Base-by-base conservation (phyloP, 345 rosid species). In the Schrenkiella parvula region DNA sequence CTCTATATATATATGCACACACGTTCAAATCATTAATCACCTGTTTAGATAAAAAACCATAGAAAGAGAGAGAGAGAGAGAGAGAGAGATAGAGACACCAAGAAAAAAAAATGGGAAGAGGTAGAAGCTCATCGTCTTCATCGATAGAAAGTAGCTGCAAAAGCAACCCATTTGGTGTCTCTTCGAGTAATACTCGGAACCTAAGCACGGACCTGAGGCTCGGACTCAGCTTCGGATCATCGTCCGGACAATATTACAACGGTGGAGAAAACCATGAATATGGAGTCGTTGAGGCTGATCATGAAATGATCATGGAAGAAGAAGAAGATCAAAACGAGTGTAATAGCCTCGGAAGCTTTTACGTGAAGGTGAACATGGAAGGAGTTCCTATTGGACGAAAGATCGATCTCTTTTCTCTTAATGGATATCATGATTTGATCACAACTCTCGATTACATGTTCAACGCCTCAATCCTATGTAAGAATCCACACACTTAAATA, bases 371-470 rank as follows among this genome's bases (percentile, higher is more conserved):
- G 29, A 89, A 91, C 82, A 91, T 95, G 99, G 99, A 95, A 71
- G 99, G 99, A 14, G 86, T 91, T 64, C 96, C 90, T 4, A 95
- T 95, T 44, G 99, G 99, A 19, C 84, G 99, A 79, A 95, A 95
- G 64, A 72, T 95, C 13, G 89, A 95, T 82, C 71, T 91, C 6
- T 72, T 88, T 28, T 87, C 95, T 32, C 91, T 88, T 50, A 85
- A 79, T 65, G 91, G 92, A 28, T 95, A 91, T 65, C 80, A 82
- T 65, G 93, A 89, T 64, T 52, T 95, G 56, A 89, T 91, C 38
- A 76, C 77, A 6, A 91, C 96, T 66, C 90, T 95, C 8, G 91
- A 91, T 60, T 73, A 73, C 69, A 95, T 95, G 99, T 95, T 95
- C 89, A 75, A 76, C 80, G 87, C 95, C n/a, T 78, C 78, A 50